Evolutionary conservation across 495 filamentous ascomycete species (phyloP).

Genomic region (Penicillium antarcticum): DNA sequence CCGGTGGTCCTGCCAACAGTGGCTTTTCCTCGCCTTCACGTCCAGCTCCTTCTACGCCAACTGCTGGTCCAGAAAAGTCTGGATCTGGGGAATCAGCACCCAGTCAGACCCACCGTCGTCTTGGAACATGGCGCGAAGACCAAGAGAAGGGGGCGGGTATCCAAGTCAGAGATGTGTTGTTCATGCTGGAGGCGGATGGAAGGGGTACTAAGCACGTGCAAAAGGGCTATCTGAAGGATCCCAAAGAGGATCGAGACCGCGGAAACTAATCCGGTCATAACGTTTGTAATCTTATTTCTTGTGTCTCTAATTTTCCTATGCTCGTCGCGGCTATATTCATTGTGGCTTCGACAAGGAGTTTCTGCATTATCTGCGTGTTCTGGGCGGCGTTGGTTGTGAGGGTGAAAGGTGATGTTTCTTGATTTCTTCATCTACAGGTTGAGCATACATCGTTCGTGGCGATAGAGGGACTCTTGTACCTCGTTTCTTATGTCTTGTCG

Average conservation of each 20-base stretch:
- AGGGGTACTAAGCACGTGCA: constrained; percentile 43
- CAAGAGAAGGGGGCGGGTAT: constrained; percentile 43
- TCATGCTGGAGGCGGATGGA: constrained; percentile 49
- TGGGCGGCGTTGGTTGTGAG: constrained; percentile 18
- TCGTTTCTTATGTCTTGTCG: background rate
- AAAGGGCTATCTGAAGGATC: constrained; percentile 42
- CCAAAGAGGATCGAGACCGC: constrained; percentile 38
- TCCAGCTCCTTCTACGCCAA: constrained; percentile 31
- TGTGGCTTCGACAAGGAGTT: constrained; percentile 3
- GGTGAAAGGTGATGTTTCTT: constrained; percentile 7
- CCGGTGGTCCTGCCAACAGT: constrained; percentile 29
- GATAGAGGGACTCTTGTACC: background rate
- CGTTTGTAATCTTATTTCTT: constrained; percentile 20
- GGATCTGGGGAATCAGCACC: constrained; percentile 27
- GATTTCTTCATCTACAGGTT: background rate
- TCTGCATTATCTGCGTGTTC: constrained; percentile 21
- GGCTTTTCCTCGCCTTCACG: constrained; percentile 41
- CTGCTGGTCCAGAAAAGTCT: constrained; percentile 29
- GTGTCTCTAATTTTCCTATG: constrained; percentile 9
- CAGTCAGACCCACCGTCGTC: constrained; percentile 27
- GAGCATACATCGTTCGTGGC: background rate
- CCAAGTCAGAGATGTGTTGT: constrained; percentile 49
- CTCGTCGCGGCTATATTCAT: background rate
- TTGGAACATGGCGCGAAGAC: constrained; percentile 50
- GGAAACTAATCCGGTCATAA: constrained; percentile 19